Conservation (phyloP, 768 basidiomycete species). For the Trametes punicea region DNA sequence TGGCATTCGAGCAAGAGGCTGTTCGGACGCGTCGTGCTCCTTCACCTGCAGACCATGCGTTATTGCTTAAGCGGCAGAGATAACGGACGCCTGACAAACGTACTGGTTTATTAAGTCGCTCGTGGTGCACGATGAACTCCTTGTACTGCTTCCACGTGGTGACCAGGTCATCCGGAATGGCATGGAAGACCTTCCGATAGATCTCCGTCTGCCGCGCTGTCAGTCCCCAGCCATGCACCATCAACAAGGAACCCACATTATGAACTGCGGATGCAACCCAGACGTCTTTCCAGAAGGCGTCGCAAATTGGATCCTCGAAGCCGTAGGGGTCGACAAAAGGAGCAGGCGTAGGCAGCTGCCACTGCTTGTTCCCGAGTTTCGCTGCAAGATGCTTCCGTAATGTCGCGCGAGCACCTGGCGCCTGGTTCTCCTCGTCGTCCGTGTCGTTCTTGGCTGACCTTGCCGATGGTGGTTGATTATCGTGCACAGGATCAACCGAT, state of each 20-base stretch:
- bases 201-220: constrained; percentile 74
- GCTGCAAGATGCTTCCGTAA: constrained; percentile 52
- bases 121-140: constrained; percentile 76
- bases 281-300: constrained; percentile 84
- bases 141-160: constrained; percentile 96
- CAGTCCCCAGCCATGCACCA: background rate
- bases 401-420: constrained; percentile 46
- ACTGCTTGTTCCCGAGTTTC: constrained; percentile 51
- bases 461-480: constrained; percentile 48
- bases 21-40: constrained; percentile 39
- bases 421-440: constrained; percentile 49
- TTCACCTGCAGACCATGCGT: constrained; percentile 38
- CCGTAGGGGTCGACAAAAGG: constrained; percentile 71
- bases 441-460: constrained; percentile 42
- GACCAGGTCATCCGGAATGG: constrained; percentile 87
- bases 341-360: constrained; percentile 62
- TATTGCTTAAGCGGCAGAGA: background rate
- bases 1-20: constrained; percentile 48
- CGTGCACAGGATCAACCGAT: constrained; percentile 36
- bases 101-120: constrained; percentile 69
- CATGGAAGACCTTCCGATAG: constrained; percentile 92
- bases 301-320: constrained; percentile 87
- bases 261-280: constrained; percentile 87
- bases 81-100: constrained; percentile 31
- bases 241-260: constrained; percentile 52